These are phyloP conservation scores for Rhynchospora tenuis DNA, from an alignment of 176 grass and related monocot genomes.

Conservation along the genomic window DNA sequence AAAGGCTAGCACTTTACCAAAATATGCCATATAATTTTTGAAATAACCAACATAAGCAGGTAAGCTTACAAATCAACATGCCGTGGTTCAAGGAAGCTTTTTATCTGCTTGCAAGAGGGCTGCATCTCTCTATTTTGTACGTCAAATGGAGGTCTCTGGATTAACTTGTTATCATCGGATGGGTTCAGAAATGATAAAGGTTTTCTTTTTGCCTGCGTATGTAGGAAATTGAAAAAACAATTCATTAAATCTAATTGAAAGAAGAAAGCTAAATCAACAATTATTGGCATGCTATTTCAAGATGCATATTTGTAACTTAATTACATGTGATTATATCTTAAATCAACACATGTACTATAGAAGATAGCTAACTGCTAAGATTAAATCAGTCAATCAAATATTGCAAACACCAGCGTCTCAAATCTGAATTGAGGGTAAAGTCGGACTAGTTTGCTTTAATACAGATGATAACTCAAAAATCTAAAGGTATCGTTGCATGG, in stretches of 20 bases:
- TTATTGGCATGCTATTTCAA: neutral
- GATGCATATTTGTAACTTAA: neutral
- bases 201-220: conserved; percentile 63
- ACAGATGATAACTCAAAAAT: neutral
- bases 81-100: conserved; percentile 45
- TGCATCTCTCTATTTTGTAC: conserved; percentile 33
- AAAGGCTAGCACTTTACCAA: neutral
- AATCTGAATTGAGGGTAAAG: neutral
- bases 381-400: neutral
- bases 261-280: neutral
- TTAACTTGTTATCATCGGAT: conserved; percentile 45
- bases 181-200: conserved; percentile 57
- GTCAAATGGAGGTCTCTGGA: conserved; percentile 36
- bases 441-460: neutral
- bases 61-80: conserved; percentile 15
- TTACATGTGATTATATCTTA: neutral
- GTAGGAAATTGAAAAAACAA: neutral
- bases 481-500: neutral
- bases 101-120: conserved; percentile 47
- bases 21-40: neutral
- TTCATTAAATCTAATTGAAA: neutral
- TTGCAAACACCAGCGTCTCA: neutral
- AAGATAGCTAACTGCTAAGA: neutral
- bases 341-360: neutral
- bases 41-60: neutral